A percentile compares a stretch with the other conserved stretches of the same genome.
Conservation (phyloP, 176 grass and related monocot species). For the Cenchrus americanus region DNA sequence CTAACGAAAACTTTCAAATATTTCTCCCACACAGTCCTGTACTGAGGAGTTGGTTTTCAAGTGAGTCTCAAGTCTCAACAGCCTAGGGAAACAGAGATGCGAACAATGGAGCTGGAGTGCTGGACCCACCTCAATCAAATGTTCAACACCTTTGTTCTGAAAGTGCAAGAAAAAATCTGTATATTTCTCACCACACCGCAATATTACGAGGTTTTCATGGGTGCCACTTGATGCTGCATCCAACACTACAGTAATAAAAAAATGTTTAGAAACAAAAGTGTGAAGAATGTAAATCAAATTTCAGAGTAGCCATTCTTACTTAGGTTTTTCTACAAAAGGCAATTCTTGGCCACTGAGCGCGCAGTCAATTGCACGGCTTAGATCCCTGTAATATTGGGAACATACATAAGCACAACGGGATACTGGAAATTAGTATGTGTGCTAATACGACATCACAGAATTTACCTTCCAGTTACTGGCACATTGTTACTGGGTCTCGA, state of each 20-base stretch:
- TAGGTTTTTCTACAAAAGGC: conserved; percentile 55
- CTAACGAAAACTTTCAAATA: neutral
- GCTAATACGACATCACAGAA: neutral
- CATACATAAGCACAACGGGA: neutral
- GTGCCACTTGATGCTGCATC: conserved; percentile 98
- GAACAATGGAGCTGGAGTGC: neutral
- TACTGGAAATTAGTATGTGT: neutral
- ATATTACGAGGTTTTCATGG: conserved; percentile 37
- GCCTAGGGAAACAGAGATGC: neutral
- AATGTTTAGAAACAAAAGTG: neutral
- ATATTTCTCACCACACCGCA: neutral
- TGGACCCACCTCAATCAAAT: conserved; percentile 15
- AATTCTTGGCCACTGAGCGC: conserved; percentile 76
- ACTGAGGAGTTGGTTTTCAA: neutral
- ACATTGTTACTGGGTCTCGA: conserved; percentile 84
- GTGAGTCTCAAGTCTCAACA: too few species aligned
- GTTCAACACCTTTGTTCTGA: neutral
- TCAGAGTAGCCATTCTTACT: conserved; percentile 34
- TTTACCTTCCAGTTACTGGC: conserved; percentile 78
- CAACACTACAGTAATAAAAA: conserved; percentile 58
- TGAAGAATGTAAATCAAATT: neutral
- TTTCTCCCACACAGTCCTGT: neutral
- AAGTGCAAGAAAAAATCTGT: neutral
- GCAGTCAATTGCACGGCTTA: conserved; percentile 85
- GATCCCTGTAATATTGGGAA: conserved; percentile 56